These are phyloP conservation scores for Pleurotus giganteus DNA, from an alignment of 768 basidiomycete genomes.

Conservation along the genomic window DNA sequence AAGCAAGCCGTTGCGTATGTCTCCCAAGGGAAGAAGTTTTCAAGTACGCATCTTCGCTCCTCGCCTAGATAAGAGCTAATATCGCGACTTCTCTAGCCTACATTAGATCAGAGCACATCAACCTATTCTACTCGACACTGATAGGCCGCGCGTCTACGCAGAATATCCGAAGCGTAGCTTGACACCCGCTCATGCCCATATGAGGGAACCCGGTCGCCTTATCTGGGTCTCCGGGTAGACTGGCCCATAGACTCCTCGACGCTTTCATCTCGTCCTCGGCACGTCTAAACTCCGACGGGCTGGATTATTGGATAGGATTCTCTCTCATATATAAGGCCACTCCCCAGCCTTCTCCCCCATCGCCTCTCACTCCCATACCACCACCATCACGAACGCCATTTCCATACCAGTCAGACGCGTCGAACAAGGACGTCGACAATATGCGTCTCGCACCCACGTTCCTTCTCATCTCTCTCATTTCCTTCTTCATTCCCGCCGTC, in stretches of 20 bases:
- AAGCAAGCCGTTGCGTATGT: too few relatives aligned
- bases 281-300: background rate
- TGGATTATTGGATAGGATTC: background rate
- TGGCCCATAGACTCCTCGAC: background rate
- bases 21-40: too few relatives aligned
- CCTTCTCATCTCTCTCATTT: conserved; percentile 10
- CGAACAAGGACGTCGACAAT: background rate
- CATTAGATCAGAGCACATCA: too few relatives aligned
- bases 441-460: conserved; percentile 14
- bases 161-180: too few relatives aligned
- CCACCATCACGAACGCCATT: background rate
- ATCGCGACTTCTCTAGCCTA: too few relatives aligned
- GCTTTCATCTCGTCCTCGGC: background rate
- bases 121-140: too few relatives aligned
- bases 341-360: background rate
- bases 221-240: too few relatives aligned
- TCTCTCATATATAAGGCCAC: conserved; percentile 3
- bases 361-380: background rate
- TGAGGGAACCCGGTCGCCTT: too few relatives aligned
- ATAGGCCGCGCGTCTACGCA: too few relatives aligned
- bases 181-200: too few relatives aligned
- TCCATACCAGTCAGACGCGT: conserved; percentile 4
- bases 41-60: too few relatives aligned
- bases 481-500: conserved; percentile 8
- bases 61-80: too few relatives aligned